Percentiles rank a stretch among this genome's conserved stretches.
Evolutionary conservation across 768 basidiomycete species (phyloP).

Genomic region (Hirschioporus abietinus): DNA sequence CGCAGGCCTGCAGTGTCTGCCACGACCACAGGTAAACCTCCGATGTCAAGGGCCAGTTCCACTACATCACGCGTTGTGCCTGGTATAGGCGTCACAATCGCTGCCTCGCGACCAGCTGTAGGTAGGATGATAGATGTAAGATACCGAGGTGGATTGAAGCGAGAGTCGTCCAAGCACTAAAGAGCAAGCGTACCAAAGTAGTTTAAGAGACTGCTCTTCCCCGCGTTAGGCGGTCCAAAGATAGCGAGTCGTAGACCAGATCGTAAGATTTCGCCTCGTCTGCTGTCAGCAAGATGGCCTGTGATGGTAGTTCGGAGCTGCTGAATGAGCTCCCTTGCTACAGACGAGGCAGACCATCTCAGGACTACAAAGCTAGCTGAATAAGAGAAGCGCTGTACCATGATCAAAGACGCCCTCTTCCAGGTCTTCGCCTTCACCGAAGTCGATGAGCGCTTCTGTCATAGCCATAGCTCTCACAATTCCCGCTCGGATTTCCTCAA

Average conservation of each 20-base stretch:
- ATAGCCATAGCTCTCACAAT: constrained; percentile 72
- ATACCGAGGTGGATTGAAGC: not conserved
- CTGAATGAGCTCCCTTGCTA: constrained; percentile 51
- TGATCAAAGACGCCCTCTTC: constrained; percentile 75
- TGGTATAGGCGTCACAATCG: constrained; percentile 83
- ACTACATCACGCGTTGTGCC: constrained; percentile 89
- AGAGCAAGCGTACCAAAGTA: constrained; percentile 53
- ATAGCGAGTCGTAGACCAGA: constrained; percentile 81
- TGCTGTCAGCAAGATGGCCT: constrained; percentile 58
- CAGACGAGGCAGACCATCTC: no score
- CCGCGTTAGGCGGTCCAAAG: constrained; percentile 90
- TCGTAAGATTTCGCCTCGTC: constrained; percentile 78
- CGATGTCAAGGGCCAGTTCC: constrained; percentile 82
- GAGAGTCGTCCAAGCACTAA: not conserved
- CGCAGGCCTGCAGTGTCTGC: constrained; percentile 87
- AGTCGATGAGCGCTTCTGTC: constrained; percentile 88
- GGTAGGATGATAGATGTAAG: not conserved
- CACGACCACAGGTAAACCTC: constrained; percentile 74
- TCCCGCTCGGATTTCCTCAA: constrained; percentile 56
- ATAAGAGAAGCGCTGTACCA: constrained; percentile 37
- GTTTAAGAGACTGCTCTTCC: constrained; percentile 88
- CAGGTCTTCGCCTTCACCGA: constrained; percentile 87
- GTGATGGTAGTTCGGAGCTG: constrained; percentile 47
- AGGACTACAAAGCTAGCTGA: constrained; percentile 7
- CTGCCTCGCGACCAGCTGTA: constrained; percentile 78